Conservation (phyloP, 208 protist species). For the Acanthamoeba lenticulata region DNA sequence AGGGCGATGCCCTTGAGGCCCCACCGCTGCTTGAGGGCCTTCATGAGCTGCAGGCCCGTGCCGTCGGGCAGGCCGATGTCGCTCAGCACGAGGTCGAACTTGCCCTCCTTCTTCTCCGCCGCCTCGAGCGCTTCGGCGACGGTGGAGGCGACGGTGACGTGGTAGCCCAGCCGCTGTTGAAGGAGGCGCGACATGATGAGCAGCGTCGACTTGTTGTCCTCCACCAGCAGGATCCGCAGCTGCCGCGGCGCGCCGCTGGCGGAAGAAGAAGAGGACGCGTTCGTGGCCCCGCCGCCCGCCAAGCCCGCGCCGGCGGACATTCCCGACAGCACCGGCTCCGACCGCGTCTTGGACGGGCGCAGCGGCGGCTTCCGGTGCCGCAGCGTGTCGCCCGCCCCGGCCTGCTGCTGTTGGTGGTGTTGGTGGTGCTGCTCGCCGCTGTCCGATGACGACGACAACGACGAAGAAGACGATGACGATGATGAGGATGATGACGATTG, state of each 20-base stretch:
- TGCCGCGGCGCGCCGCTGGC: neutral
- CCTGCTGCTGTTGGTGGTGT: too few relatives aligned
- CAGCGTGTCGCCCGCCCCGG: too few relatives aligned
- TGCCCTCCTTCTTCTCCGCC: slow-evolving; percentile 38
- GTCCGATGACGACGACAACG: too few relatives aligned
- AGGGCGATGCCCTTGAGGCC: slow-evolving; percentile 49
- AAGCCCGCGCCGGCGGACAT: neutral
- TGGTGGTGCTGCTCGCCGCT: too few relatives aligned
- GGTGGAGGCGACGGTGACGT: slow-evolving; percentile 11
- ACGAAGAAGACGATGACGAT: too few relatives aligned
- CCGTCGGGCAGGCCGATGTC: slow-evolving; percentile 66
- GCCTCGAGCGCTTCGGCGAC: neutral
- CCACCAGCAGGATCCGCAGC: slow-evolving; percentile 2
- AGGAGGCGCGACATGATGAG: slow-evolving; percentile 40
- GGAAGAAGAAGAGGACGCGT: neutral
- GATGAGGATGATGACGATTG: too few relatives aligned
- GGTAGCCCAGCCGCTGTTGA: slow-evolving; percentile 9
- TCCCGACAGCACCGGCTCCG: neutral
- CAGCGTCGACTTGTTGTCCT: slow-evolving; percentile 47
- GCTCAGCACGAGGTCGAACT: slow-evolving; percentile 62
- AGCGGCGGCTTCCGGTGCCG: too few relatives aligned
- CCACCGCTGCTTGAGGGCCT: neutral
- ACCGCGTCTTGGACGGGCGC: too few relatives aligned
- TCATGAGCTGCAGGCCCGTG: slow-evolving; percentile 22
- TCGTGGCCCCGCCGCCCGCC: neutral